phyloP scores from a whole-genome alignment of 208 protist species.

The Leishmania braziliensis region DNA sequence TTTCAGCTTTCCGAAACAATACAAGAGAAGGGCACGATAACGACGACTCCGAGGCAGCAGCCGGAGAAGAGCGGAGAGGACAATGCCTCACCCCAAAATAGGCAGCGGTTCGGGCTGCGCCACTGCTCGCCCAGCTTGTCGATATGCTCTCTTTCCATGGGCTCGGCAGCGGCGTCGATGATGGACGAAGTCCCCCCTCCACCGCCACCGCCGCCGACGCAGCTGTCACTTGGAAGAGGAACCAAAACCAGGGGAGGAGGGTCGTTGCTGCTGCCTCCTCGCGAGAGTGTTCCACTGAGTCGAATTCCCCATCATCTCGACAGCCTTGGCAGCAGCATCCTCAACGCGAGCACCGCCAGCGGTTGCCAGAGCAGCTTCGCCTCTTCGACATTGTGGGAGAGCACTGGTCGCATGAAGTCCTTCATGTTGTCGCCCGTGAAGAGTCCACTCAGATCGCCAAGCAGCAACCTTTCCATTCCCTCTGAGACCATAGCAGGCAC shows the following conservation, averaged over 20 bases:
- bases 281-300: not conserved
- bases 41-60: not conserved
- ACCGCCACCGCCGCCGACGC: slow-evolving; percentile 12
- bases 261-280: not conserved
- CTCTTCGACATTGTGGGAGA: not conserved
- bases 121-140: not conserved
- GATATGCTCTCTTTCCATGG: slow-evolving; percentile 12
- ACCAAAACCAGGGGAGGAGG: not conserved
- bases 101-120: not conserved
- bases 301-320: not conserved
- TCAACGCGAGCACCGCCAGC: not conserved
- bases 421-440: not conserved
- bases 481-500: not conserved
- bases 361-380: not conserved
- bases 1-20: not conserved
- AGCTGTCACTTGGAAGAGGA: slow-evolving; percentile 6
- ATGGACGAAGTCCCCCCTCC: slow-evolving; percentile 19
- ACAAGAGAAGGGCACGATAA: not conserved
- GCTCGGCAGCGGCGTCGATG: slow-evolving; percentile 2
- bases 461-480: not conserved
- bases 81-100: not conserved
- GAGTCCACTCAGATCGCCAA: not conserved
- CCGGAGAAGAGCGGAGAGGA: not conserved
- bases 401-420: not conserved
- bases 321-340: not conserved